Evolutionary conservation across 1,139 yeast genomes (phyloP).

Genomic region (Geotrichum reessii): DNA sequence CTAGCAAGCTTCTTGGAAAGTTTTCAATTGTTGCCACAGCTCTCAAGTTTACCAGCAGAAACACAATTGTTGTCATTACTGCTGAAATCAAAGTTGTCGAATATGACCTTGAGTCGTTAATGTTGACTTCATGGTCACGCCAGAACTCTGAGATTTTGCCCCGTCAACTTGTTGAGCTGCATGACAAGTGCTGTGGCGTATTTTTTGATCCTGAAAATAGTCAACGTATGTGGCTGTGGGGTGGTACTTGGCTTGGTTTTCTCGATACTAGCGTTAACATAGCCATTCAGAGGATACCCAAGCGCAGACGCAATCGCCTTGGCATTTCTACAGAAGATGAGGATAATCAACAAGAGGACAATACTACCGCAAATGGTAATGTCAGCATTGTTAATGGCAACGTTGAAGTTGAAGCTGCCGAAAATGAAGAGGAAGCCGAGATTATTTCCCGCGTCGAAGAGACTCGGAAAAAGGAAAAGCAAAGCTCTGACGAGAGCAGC

Average conservation of each 20-base stretch:
- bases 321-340: slow-evolving; percentile 38
- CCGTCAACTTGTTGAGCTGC: slow-evolving; percentile 50
- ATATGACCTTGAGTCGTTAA: slow-evolving; percentile 41
- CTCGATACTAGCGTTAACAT: slow-evolving; percentile 62
- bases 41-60: slow-evolving; percentile 48
- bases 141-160: slow-evolving; percentile 73
- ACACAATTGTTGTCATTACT: slow-evolving; percentile 59
- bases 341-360: background rate
- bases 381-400: background rate
- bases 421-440: background rate
- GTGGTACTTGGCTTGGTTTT: slow-evolving; percentile 76
- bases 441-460: slow-evolving; percentile 13
- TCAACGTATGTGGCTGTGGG: slow-evolving; percentile 73
- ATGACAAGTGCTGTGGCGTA: slow-evolving; percentile 71
- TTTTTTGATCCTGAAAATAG: slow-evolving; percentile 42
- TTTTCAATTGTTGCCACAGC: slow-evolving; percentile 58
- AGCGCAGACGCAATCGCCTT: slow-evolving; percentile 54
- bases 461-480: slow-evolving; percentile 10
- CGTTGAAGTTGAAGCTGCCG: background rate
- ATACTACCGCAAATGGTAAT: background rate
- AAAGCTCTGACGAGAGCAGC: slow-evolving; percentile 31
- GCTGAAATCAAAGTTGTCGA: slow-evolving; percentile 73
- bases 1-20: slow-evolving; percentile 39
- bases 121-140: slow-evolving; percentile 73
- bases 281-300: slow-evolving; percentile 41